A percentile compares a stretch with the other conserved stretches of the same genome.
These are phyloP conservation scores for Citrus australasica DNA, from an alignment of 345 rosid genomes.

Conservation along the genomic window DNA sequence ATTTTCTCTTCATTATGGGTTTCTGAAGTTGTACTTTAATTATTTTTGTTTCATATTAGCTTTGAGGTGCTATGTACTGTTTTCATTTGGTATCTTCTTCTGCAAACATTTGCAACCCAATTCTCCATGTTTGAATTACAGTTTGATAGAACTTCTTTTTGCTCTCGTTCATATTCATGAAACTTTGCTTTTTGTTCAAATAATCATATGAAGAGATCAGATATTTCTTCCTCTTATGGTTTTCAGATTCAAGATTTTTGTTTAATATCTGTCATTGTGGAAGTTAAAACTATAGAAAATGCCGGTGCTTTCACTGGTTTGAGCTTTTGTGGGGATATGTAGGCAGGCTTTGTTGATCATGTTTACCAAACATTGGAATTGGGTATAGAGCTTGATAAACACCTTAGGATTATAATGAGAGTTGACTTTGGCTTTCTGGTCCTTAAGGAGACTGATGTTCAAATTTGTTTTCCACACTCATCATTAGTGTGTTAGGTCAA, in stretches of 20 bases:
- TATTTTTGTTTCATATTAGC: conserved; percentile 18
- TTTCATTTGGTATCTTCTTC: conserved; percentile 10
- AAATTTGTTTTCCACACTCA: neutral
- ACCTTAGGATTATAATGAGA: neutral
- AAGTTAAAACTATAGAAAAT: neutral
- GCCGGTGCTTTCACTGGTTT: neutral
- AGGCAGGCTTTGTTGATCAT: neutral
- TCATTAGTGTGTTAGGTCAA: neutral
- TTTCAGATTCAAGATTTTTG: neutral
- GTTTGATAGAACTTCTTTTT: neutral
- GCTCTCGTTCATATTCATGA: neutral
- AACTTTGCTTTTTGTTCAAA: neutral
- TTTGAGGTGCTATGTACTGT: conserved; percentile 12
- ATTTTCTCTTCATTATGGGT: conserved; percentile 11
- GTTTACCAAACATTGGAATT: neutral
- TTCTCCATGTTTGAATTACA: conserved; percentile 7
- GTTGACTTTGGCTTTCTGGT: neutral
- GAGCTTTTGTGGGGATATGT: neutral
- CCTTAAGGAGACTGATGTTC: neutral
- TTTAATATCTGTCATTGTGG: neutral
- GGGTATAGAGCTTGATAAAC: neutral
- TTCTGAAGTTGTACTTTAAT: conserved; percentile 28
- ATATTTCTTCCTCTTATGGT: neutral
- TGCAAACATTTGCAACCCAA: conserved; percentile 7
- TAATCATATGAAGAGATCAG: neutral